phyloP scores from a whole-genome alignment of 2,329 filamentous ascomycete genomes.

The Penicillium fuscoglaucum region DNA sequence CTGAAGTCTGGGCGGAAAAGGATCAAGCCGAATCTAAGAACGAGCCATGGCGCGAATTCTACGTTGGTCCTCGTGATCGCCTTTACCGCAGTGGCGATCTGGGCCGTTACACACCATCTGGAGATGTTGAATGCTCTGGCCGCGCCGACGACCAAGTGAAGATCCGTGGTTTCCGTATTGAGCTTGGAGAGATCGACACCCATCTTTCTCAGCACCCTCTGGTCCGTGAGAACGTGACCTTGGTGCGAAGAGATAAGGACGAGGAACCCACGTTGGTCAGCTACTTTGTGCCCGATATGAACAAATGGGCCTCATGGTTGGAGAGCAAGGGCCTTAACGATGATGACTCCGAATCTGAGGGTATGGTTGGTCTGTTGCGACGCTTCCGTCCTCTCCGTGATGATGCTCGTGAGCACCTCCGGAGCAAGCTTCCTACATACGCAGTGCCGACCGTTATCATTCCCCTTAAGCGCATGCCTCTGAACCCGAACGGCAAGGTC shows the following conservation, averaged over 20 bases:
- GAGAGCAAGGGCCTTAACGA: conserved; percentile 56
- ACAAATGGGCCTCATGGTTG: conserved; percentile 71
- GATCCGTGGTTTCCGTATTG: conserved; percentile 92
- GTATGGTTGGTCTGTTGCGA: conserved; percentile 57
- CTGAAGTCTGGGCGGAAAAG: conserved; percentile 65
- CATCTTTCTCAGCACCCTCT: conserved; percentile 73
- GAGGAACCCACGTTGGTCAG: conserved; percentile 85
- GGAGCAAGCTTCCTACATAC: conserved; percentile 70
- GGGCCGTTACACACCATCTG: conserved; percentile 69
- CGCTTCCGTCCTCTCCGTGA: conserved; percentile 62
- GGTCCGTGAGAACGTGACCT: conserved; percentile 80
- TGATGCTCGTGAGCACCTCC: conserved; percentile 67
- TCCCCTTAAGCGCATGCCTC: conserved; percentile 67
- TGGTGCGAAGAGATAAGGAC: conserved; percentile 78
- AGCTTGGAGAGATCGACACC: conserved; percentile 88
- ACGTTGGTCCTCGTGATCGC: conserved; percentile 78
- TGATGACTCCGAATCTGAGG: conserved; percentile 45
- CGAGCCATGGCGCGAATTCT: conserved; percentile 77
- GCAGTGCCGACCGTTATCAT: conserved; percentile 75
- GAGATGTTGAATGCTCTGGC: conserved; percentile 75
- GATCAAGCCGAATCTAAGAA: conserved; percentile 57
- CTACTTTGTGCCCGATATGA: conserved; percentile 82
- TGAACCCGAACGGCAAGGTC: conserved; percentile 86
- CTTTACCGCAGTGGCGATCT: conserved; percentile 87
- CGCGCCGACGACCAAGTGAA: conserved; percentile 89